Evolutionary conservation across 345 rosid species (phyloP), one percentile per base, ranked within the genome.

Genomic region (Eucalyptus microcorys): DNA sequence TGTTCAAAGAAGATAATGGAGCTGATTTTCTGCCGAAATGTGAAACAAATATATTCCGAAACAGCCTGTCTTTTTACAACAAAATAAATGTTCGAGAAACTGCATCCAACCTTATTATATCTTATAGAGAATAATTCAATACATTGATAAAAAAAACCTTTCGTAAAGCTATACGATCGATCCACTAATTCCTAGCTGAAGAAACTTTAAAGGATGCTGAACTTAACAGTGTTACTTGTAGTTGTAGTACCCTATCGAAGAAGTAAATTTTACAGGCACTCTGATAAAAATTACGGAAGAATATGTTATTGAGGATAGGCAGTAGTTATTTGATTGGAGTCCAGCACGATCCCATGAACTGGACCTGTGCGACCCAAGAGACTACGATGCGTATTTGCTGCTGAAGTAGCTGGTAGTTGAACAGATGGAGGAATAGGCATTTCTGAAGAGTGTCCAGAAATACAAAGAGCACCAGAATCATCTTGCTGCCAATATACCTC

Each of bases 401-500:
- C 90, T 5, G 92, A 87, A 89, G 93, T 87, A 64, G 87, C 86
- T 86, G 87, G 61, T 1, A 92, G 91, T 68, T 90, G 92, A 79
- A 88, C 93, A 88, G 91, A 87, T 30, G 89, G 91, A 85, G 99
- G 99, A 19, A 96, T 52, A 11, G 96, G 93, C 88, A 92, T 96
- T 91, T 97, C 99, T 8, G 92, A 42, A 12, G 98, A 96, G 90
- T 96, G 97, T 40, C 98, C 96, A 42, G 98, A 95, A 86, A 96
- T 95, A 94, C 98, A 95, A 90, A 97, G 96, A 64, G 95, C 86
- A 42, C 99, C 99, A 7, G 95, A 87, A 71, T 96, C 99, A 86
- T 97, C 99, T 92, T 96, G 97, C 89, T 94, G 94, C 99, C 99
- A 97, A 91, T 94, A 94, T 13, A 96, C 99, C 95, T 97, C 99